phyloP scores from a whole-genome alignment of 192 early-diverging fungal genomes.

The Backusella macrospora region DNA sequence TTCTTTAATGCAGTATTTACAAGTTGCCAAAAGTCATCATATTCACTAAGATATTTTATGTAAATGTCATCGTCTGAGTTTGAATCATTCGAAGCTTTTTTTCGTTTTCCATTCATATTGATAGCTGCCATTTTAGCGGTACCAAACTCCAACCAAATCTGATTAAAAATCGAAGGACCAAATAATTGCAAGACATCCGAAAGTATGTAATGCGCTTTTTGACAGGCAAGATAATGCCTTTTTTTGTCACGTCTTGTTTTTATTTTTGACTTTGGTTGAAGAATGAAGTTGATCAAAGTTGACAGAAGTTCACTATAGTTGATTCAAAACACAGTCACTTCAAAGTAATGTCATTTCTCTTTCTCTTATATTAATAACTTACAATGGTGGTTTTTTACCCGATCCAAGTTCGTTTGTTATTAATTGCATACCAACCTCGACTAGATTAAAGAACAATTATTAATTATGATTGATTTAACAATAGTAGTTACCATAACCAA shows the following conservation, averaged over 20 bases:
- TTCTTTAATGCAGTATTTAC: background rate
- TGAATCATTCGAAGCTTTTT: background rate
- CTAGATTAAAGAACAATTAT: background rate
- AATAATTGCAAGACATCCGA: conserved; percentile 5
- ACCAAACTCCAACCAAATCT: background rate
- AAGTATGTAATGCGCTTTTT: background rate
- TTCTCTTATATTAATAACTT: background rate
- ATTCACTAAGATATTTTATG: background rate
- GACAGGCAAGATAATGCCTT: background rate
- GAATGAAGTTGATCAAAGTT: background rate
- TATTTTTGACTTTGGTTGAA: background rate
- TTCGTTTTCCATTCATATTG: background rate
- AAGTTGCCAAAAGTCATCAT: background rate
- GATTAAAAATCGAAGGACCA: background rate
- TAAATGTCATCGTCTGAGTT: background rate
- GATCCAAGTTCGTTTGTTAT: conserved; percentile 1
- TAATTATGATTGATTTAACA: no score
- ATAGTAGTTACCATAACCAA: background rate
- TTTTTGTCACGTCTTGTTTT: background rate
- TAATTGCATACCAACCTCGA: conserved; percentile 10
- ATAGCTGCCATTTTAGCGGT: background rate
- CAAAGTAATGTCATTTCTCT: background rate
- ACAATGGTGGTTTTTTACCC: conserved; percentile 14
- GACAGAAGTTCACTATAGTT: background rate
- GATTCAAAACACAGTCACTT: background rate